Percentiles rank a stretch among this genome's conserved stretches.
These are phyloP conservation scores for Posidonia oceanica DNA, from an alignment of 116 monocot genomes.

Conservation along the genomic window DNA sequence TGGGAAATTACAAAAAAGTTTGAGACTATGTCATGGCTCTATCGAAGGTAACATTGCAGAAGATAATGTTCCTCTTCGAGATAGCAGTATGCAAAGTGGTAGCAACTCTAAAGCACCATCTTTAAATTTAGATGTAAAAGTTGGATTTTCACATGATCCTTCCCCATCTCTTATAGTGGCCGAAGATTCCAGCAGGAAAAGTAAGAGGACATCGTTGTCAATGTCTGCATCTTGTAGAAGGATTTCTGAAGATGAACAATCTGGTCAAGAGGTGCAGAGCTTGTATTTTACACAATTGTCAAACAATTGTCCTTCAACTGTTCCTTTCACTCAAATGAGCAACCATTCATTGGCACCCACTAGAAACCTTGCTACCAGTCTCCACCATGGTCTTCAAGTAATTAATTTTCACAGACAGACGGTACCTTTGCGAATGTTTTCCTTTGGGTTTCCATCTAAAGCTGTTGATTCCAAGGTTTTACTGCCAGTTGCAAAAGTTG, in stretches of 20 bases:
- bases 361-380: constrained; percentile 54
- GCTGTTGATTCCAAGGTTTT: constrained; percentile 24
- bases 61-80: no score
- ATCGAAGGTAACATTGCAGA: no score
- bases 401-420: constrained; percentile 35
- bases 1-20: no score
- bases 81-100: no score
- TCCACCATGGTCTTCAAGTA: constrained; percentile 52
- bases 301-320: neutral
- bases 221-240: constrained; percentile 34
- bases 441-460: constrained; percentile 39
- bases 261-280: no score
- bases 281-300: no score
- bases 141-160: no score
- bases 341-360: constrained; percentile 17
- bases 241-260: constrained; percentile 10
- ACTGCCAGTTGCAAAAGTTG: constrained; percentile 23
- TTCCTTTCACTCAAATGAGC: constrained; percentile 7
- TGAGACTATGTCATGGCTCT: no score
- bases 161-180: no score
- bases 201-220: constrained; percentile 38
- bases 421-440: constrained; percentile 35
- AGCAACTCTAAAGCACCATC: no score
- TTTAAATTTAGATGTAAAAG: no score
- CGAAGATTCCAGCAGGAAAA: constrained; percentile 39